Percentiles rank a stretch among this genome's conserved stretches.
phyloP scores from a whole-genome alignment of 768 basidiomycete species.

The Termitomyces sp. region DNA sequence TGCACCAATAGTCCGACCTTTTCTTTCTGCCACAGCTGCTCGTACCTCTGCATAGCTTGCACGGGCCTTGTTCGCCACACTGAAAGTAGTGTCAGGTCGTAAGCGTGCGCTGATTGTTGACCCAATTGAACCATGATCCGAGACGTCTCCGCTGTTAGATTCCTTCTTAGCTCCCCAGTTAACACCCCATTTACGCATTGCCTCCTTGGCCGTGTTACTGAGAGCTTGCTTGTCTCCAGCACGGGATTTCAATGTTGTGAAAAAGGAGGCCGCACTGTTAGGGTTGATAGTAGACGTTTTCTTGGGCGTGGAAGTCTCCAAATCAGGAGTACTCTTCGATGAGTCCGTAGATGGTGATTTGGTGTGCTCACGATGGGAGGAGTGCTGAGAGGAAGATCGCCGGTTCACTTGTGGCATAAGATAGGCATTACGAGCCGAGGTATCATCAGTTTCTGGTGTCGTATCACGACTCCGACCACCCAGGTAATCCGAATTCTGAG shows the following conservation, averaged over 20 bases:
- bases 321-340: constrained; percentile 17
- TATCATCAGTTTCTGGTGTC: constrained; percentile 13
- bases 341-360: constrained; percentile 23
- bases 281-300: constrained; percentile 33
- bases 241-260: constrained; percentile 76
- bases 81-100: constrained; percentile 28
- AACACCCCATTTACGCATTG: constrained; percentile 89
- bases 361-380: constrained; percentile 35
- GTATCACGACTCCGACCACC: constrained; percentile 15
- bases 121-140: constrained; percentile 39
- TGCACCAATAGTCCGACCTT: constrained; percentile 29
- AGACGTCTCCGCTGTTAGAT: constrained; percentile 35
- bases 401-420: constrained; percentile 22
- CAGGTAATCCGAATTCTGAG: constrained; percentile 22
- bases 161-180: constrained; percentile 76
- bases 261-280: constrained; percentile 59
- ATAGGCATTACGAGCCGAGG: constrained; percentile 11
- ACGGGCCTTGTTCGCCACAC: constrained; percentile 37
- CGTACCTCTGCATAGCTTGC: constrained; percentile 73
- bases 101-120: constrained; percentile 32
- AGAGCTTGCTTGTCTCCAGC: constrained; percentile 83
- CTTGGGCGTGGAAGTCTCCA: constrained; percentile 30
- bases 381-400: constrained; percentile 46
- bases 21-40: constrained; percentile 71
- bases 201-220: constrained; percentile 81